Conservation (phyloP, 495 filamentous ascomycete species). For the Podospora pseudopauciseta region DNA sequence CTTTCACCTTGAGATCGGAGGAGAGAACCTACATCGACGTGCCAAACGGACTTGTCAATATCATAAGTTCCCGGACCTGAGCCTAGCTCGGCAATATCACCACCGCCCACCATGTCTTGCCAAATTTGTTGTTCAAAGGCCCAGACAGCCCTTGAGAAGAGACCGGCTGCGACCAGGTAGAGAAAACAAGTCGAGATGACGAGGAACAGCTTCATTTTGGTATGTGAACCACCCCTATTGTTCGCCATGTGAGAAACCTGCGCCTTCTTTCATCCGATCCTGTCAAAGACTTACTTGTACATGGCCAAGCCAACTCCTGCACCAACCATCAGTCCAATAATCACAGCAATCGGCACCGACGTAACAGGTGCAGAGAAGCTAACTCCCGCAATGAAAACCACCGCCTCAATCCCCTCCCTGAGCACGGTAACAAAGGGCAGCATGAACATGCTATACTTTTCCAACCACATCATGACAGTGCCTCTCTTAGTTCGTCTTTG, state of each 20-base stretch:
- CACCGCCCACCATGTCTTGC: constrained; percentile 59
- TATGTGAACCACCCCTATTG: constrained; percentile 47
- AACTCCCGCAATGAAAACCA: constrained; percentile 80
- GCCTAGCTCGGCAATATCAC: constrained; percentile 71
- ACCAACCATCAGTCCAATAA: constrained; percentile 65
- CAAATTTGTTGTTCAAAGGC: constrained; percentile 63
- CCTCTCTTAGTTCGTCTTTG: constrained; percentile 18
- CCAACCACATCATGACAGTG: constrained; percentile 59
- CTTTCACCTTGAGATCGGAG: neutral
- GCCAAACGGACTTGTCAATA: constrained; percentile 81
- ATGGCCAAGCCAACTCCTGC: constrained; percentile 62
- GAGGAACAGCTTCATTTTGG: constrained; percentile 73
- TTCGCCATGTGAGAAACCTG: neutral
- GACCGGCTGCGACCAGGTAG: constrained; percentile 80
- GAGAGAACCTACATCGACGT: constrained; percentile 65
- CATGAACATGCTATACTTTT: constrained; percentile 79
- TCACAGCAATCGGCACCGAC: constrained; percentile 69
- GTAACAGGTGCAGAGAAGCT: constrained; percentile 68
- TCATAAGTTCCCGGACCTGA: constrained; percentile 83
- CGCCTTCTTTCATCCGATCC: neutral
- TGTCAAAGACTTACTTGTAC: constrained; percentile 60
- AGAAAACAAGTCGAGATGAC: constrained; percentile 78
- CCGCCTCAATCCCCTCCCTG: constrained; percentile 75
- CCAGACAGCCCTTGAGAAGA: constrained; percentile 76
- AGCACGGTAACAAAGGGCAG: constrained; percentile 82